A percentile compares a stretch with the other conserved stretches of the same genome.
Evolutionary conservation across 805 yeast species (phyloP).

Genomic region (Ogataea dorogensis): DNA sequence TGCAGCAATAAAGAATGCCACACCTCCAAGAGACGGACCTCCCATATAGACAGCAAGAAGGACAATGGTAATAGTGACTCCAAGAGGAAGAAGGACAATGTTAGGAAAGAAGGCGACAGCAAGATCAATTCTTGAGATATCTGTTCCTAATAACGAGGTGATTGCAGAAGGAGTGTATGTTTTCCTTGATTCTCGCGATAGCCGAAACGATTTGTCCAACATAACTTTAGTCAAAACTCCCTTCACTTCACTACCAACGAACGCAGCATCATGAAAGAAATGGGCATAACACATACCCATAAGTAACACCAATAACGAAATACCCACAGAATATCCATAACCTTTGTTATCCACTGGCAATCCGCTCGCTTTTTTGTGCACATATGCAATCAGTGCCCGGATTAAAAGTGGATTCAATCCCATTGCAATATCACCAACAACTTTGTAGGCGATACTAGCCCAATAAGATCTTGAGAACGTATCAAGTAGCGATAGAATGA

Average conservation of each 20-base stretch:
- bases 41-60: slow-evolving; percentile 69
- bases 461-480: slow-evolving; percentile 49
- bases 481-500: slow-evolving; percentile 45
- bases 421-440: slow-evolving; percentile 44
- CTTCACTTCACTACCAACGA: slow-evolving; percentile 69
- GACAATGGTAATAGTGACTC: slow-evolving; percentile 60
- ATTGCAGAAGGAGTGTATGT: slow-evolving; percentile 66
- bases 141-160: slow-evolving; percentile 79
- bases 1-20: slow-evolving; percentile 53
- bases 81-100: slow-evolving; percentile 60
- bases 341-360: slow-evolving; percentile 52
- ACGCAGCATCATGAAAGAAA: slow-evolving; percentile 57
- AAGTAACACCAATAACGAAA: slow-evolving; percentile 51
- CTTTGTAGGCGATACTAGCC: slow-evolving; percentile 40
- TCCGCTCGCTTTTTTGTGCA: slow-evolving; percentile 49
- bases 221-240: slow-evolving; percentile 70
- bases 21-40: slow-evolving; percentile 68
- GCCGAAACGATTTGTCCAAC: slow-evolving; percentile 61
- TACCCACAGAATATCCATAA: slow-evolving; percentile 73
- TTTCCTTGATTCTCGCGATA: slow-evolving; percentile 56
- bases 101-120: slow-evolving; percentile 70
- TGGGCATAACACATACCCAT: slow-evolving; percentile 55
- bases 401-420: slow-evolving; percentile 68
- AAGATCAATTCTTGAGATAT: slow-evolving; percentile 75
- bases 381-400: slow-evolving; percentile 60